Conservation (phyloP, 148 eudicot species). For the Spergularia marina region DNA sequence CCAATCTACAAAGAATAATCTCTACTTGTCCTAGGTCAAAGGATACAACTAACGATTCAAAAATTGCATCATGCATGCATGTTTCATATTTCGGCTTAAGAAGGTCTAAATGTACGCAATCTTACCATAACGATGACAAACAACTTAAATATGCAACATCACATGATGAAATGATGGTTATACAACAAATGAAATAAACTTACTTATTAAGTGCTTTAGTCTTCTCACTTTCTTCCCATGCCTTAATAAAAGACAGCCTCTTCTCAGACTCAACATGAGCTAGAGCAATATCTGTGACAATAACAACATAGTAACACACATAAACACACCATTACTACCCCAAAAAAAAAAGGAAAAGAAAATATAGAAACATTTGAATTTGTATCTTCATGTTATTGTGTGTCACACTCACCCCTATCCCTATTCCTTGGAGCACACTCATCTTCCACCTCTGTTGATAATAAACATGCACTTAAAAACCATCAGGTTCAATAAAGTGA, state of each 20-base stretch:
- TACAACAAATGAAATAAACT: not conserved
- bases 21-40: too few species aligned
- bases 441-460: slow-evolving; percentile 24
- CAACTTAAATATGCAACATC: not conserved
- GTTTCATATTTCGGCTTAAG: not conserved
- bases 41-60: too few species aligned
- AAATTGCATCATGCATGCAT: not conserved
- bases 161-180: not conserved
- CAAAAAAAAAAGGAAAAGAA: too few species aligned
- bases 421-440: slow-evolving; percentile 21
- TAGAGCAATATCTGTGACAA: slow-evolving; percentile 56
- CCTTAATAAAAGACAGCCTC: slow-evolving; percentile 75
- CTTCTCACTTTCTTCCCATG: slow-evolving; percentile 94
- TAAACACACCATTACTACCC: not conserved
- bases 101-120: not conserved
- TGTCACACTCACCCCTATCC: slow-evolving; percentile 27
- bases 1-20: too few species aligned
- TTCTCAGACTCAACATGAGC: slow-evolving; percentile 67
- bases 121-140: not conserved
- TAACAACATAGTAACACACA: not conserved
- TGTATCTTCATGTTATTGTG: not conserved
- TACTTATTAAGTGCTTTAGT: slow-evolving; percentile 43
- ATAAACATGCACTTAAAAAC: not conserved
- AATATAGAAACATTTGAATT: too few species aligned
- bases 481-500: not conserved